Base-by-base conservation (phyloP, 345 rosid genomes). In the Heritiera littoralis region DNA sequence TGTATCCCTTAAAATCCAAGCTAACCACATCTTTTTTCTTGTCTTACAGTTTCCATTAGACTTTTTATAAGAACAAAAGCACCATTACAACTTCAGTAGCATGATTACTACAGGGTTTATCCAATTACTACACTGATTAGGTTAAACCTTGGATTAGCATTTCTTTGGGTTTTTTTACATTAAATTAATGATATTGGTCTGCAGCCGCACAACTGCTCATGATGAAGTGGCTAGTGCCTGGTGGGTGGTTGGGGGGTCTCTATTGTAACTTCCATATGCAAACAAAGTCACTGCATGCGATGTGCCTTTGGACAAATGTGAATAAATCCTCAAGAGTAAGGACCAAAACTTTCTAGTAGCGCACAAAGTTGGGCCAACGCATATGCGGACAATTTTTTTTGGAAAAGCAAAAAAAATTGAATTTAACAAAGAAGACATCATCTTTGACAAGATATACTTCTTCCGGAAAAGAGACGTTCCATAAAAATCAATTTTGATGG, bases 1-100 rank as follows among this genome's bases (percentile, higher is more conserved):
- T 73, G 81, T 80, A 79, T 85, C 83, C 81, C 89, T 87, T 85
- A 83, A 58, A 85, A 73, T 84, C 73, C 75, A 88, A 84, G 87
- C 88, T 66, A 84, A 82, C 5, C n/a, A 17, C 72, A 38, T 17
- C 17, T 73, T 73, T 76, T 18, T 14, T 58, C 43, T 80, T 3
- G 70, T 76, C 78, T 60, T 40, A 30, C 10, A 48, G 63, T 20
- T 61, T 35, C 2, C 63, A 28, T 18, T 64, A 28, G 15, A 48
- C 23, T 38, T 77, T 51, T 58, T 38, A 72, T 41, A 51, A 52
- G 9, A 32, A 30, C 18, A 72, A 35, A 2, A 35, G 38, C 38
- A 35, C 38, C 38, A 35, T 35, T 3, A 35, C 3, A 35, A 35
- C 38, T 35, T 35, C 38, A 35, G 35, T 73, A 55, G 10, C 18